These are phyloP conservation scores for Alternaria arbusti DNA, from an alignment of 2,329 filamentous ascomycete genomes.

Conservation along the genomic window DNA sequence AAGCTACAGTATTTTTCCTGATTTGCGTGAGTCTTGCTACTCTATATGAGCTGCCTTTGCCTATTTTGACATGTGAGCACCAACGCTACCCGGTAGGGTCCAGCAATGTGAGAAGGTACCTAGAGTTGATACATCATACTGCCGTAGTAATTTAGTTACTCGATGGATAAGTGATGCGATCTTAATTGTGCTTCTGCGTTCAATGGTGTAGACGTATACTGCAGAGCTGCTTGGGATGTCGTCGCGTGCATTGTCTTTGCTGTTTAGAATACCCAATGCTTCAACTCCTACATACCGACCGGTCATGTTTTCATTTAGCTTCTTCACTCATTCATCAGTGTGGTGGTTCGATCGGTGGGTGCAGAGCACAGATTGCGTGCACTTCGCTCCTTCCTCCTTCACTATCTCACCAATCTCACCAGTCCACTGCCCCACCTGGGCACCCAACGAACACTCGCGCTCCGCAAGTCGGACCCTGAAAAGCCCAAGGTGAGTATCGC, in stretches of 20 bases:
- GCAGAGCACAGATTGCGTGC: neutral
- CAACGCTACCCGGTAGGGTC: neutral
- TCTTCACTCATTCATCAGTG: neutral
- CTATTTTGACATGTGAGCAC: neutral
- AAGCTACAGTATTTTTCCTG: neutral
- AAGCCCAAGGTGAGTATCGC: neutral
- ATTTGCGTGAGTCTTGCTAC: neutral
- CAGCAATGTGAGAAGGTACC: neutral
- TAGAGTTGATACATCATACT: neutral
- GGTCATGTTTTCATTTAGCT: neutral
- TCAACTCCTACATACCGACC: neutral
- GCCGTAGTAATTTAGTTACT: neutral
- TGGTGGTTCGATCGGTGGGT: neutral
- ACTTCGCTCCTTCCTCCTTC: constrained; percentile 1
- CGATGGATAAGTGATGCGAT: neutral
- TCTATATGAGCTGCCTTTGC: neutral
- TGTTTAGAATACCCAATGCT: neutral
- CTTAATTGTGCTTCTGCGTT: neutral
- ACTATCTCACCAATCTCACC: neutral
- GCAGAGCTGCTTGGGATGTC: neutral
- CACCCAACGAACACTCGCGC: neutral
- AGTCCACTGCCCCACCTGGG: neutral
- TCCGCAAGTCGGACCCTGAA: neutral
- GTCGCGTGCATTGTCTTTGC: neutral
- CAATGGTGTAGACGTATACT: neutral